Evolutionary conservation across 345 rosid genomes (phyloP), one percentile per base, ranked within the genome.

Genomic region (Lenwebbia sp.): DNA sequence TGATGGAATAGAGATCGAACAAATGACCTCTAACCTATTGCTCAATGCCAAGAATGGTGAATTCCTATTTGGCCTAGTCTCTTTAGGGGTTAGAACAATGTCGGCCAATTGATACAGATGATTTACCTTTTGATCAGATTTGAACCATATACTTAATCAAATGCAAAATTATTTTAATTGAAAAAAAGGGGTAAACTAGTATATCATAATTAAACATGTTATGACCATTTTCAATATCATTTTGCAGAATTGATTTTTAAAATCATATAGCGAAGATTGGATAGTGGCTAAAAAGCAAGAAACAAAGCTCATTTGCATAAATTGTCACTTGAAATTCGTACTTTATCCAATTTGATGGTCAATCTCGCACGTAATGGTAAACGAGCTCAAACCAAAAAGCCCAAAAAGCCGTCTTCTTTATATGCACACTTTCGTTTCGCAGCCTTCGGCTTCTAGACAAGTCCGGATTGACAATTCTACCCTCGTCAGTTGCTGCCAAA

Each of bases 121-220:
- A 33, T 8, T 65, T 0, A 4, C 2, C 47, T 19, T 7, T 3
- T 5, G 7, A 70, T 9, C 1, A 0, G 3, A 9, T 37, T 19
- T 1, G 7, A 37, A 70, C 4, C 3, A 2, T 0, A 5, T 17
- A 2, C 13, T 33, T 8, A 37, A 70, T 19, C 1, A 70, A 70
- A 33, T 33, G 47, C 26, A 37, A 19, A 33, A 37, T 0, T 1
- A 22, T 2, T 55, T 10, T 55, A 55, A 22, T 22, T 49, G 50
- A 6, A 8, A 23, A 9, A 9, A 55, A 9, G 4, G 0, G 25
- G 5, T 37, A 3, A 37, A 3, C 4, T 1, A 5, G 21, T 4
- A 10, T 22, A 37, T 10, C 47, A 70, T 8, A 70, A 37, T 9
- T 37, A 37, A 10, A 15, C 41, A 62, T 7, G 23, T 5, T 7